Evolutionary conservation across 83 land plant species (phyloP), one percentile per base, ranked within the genome.

Genomic region (Picea abies): DNA sequence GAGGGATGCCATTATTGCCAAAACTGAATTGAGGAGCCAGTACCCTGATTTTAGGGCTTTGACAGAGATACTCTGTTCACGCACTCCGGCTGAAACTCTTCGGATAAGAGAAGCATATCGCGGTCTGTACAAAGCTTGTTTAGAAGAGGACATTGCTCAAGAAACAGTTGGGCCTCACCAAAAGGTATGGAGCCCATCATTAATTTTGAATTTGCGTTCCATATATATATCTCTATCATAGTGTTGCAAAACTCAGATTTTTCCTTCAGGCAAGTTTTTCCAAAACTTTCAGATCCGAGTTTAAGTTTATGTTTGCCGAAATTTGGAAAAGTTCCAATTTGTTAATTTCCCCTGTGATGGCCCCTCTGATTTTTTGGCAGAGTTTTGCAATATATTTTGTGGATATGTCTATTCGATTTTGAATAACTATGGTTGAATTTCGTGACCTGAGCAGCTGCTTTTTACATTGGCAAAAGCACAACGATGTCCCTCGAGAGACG

Each of bases 51-150:
- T 92, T n/a, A 49, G 32, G 63, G 92, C 92, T 65, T 86, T 92
- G 37, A 90, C 90, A 32, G 98, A 94, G 79, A 87, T 95, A 16
- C 89, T 95, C 67, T 95, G 98, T 84, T 85, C 96, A 12, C 86
- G 98, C 2, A 95, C 98, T 15, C 80, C 94, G 7, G 82, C 94
- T 44, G 94, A 95, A 84, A 87, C 92, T 32, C 92, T 90, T 49
- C 80, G 62, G 16, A 80, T 95, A 52, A 90, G 88, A 69, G 90
- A 93, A 63, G 83, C 89, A 12, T 95, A 92, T 76, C 69, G 85
- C 79, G 47, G 84, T 7, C 85, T 41, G 44, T 92, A 80, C 80
- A 85, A 85, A 71, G 44, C 84, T 63, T 83, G 87, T 47, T 85
- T 95, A 25, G 98, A 95, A 73, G 89, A 88, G 35, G 93, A 91